Conservation (phyloP, 1,284 basidiomycete genomes). For the Schizophyllum commune region DNA sequence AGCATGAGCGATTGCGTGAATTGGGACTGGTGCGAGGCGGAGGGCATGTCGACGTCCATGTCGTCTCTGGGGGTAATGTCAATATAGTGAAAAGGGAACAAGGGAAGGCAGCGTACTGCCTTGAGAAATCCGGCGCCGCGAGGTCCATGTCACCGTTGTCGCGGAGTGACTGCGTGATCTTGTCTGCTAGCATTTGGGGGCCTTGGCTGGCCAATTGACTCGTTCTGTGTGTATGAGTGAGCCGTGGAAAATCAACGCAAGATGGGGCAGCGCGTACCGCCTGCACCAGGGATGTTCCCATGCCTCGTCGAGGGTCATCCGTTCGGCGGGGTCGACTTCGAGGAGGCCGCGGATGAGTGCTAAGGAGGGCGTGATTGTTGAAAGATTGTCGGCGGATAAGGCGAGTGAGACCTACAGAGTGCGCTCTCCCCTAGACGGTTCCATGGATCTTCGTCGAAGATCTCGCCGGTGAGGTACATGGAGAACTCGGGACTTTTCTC, state of each 20-base stretch:
- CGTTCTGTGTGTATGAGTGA: slow-evolving; percentile 35
- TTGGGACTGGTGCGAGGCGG: slow-evolving; percentile 35
- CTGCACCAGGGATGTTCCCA: slow-evolving; percentile 75
- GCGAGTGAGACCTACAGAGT: slow-evolving; percentile 40
- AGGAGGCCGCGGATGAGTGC: slow-evolving; percentile 72
- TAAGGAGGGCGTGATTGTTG: slow-evolving; percentile 19
- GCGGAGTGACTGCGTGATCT: slow-evolving; percentile 61
- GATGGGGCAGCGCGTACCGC: too few species aligned
- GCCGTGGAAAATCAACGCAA: too few species aligned
- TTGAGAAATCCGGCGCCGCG: slow-evolving; percentile 44
- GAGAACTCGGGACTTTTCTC: slow-evolving; percentile 70
- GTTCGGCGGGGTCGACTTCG: slow-evolving; percentile 60
- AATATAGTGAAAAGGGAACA: neutral
- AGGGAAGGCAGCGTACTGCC: slow-evolving; percentile 10
- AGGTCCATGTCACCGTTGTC: slow-evolving; percentile 63
- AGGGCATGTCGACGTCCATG: slow-evolving; percentile 46
- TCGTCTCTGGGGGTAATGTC: slow-evolving; percentile 20
- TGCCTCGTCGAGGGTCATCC: slow-evolving; percentile 69
- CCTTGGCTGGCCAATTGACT: slow-evolving; percentile 63
- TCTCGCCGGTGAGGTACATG: slow-evolving; percentile 69
- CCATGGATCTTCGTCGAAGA: slow-evolving; percentile 83
- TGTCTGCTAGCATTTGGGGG: slow-evolving; percentile 48
- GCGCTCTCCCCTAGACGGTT: slow-evolving; percentile 54
- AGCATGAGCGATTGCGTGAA: slow-evolving; percentile 57
- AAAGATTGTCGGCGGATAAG: neutral